Conservation (phyloP, 2,329 filamentous ascomycete species). For the Aphanocladium album region DNA sequence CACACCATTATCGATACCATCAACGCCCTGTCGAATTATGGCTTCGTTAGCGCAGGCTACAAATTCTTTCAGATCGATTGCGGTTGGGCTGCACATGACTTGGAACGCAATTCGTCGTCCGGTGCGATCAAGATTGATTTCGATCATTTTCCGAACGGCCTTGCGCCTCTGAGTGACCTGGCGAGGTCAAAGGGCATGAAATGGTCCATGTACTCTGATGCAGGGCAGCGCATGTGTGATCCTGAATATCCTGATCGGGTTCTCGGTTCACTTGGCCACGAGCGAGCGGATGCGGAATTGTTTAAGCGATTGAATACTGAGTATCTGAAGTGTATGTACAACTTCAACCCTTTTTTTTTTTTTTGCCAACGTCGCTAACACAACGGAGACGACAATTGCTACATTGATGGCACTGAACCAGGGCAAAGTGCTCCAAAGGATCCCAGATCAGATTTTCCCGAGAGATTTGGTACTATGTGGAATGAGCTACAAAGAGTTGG, state of each 20-base stretch:
- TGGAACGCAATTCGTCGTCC: neutral
- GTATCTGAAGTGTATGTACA: neutral
- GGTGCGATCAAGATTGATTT: neutral
- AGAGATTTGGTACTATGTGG: neutral
- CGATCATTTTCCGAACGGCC: neutral
- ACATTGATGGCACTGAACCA: neutral
- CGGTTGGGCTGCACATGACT: neutral
- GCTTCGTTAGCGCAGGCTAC: neutral
- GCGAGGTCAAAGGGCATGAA: neutral
- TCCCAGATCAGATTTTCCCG: neutral
- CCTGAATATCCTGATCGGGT: neutral
- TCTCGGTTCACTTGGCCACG: neutral
- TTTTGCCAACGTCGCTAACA: neutral
- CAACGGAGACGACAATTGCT: neutral
- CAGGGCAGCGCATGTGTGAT: neutral
- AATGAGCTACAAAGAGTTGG: neutral
- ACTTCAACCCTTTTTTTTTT: neutral
- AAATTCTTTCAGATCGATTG: neutral
- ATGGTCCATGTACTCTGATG: neutral
- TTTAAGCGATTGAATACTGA: neutral
- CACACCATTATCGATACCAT: neutral
- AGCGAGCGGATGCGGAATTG: neutral
- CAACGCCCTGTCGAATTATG: neutral
- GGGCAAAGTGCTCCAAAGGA: neutral
- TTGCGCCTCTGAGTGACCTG: neutral